These are phyloP conservation scores for Cryphonectria japonica DNA, from an alignment of 2,329 filamentous ascomycete genomes.

Conservation along the genomic window DNA sequence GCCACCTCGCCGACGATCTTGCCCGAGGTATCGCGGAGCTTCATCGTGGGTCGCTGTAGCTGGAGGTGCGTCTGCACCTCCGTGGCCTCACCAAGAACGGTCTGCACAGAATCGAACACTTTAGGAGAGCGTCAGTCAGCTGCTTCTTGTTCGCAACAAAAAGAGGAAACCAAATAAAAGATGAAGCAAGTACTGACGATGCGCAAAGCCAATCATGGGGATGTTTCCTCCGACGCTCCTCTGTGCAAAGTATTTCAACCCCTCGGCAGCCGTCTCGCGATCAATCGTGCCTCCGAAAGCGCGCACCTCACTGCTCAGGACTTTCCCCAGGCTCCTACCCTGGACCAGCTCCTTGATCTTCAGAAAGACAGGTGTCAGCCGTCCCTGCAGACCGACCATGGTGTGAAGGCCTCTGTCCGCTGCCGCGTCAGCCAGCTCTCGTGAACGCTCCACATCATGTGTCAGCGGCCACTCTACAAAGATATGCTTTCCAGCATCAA, in stretches of 20 bases:
- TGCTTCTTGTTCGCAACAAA: constrained; percentile 6
- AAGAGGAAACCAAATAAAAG: not conserved
- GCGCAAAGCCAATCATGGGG: constrained; percentile 47
- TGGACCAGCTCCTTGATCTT: constrained; percentile 51
- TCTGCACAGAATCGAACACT: constrained; percentile 52
- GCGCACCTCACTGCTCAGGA: constrained; percentile 54
- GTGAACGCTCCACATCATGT: constrained; percentile 44
- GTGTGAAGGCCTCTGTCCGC: constrained; percentile 36
- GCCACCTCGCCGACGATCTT: constrained; percentile 39
- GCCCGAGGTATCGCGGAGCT: constrained; percentile 40
- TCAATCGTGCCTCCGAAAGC: constrained; percentile 43
- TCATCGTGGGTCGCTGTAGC: constrained; percentile 47
- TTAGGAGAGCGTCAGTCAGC: constrained; percentile 33
- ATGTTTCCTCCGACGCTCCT: constrained; percentile 51
- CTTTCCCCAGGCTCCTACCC: constrained; percentile 52
- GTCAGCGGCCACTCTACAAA: constrained; percentile 65
- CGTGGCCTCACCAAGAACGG: constrained; percentile 50
- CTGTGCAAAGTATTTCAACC: constrained; percentile 53
- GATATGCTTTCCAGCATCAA: constrained; percentile 55
- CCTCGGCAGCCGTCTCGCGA: constrained; percentile 39
- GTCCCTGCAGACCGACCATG: constrained; percentile 57
- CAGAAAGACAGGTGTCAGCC: constrained; percentile 46
- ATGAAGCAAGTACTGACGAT: constrained; percentile 39
- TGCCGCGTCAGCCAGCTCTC: constrained; percentile 45
- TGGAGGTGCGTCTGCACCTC: constrained; percentile 46